These are phyloP conservation scores for Stipa capillata DNA, from an alignment of 176 grass and related monocot species.

Conservation along the genomic window DNA sequence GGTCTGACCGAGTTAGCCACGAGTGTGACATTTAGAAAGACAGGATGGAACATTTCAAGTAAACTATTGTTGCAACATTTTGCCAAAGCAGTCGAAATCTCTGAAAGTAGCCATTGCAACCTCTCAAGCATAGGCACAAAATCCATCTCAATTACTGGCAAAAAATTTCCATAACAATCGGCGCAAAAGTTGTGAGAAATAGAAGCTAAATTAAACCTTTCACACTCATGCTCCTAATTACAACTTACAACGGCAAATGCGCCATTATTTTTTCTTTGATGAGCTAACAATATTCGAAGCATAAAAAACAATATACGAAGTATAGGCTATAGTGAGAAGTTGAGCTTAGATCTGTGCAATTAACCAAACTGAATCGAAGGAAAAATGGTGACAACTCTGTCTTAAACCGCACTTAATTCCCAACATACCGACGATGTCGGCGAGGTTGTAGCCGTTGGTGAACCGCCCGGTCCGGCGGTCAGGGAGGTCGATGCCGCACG, in stretches of 20 bases:
- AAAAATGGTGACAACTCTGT: no score
- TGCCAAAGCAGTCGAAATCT: not conserved
- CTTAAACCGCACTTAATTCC: no score
- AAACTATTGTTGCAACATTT: not conserved
- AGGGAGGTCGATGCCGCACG: constrained; percentile 33
- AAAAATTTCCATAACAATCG: not conserved
- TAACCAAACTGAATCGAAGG: not conserved
- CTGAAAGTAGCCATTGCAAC: not conserved
- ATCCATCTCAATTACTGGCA: no score
- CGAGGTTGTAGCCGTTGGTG: constrained; percentile 43
- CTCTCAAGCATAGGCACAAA: not conserved
- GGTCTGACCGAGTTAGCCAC: no score
- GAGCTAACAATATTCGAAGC: no score
- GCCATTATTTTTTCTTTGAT: no score
- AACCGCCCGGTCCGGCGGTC: constrained; percentile 14
- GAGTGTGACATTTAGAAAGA: no score
- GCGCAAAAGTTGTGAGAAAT: not conserved
- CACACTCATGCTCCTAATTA: no score
- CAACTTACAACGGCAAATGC: not conserved
- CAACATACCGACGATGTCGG: constrained; percentile 39
- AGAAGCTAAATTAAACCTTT: not conserved
- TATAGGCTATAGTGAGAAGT: no score
- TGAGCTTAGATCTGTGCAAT: not conserved
- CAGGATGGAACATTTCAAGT: no score
- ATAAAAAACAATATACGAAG: no score